These are phyloP conservation scores for Tubosaeta sp. DNA, from an alignment of 768 basidiomycete species.

Conservation along the genomic window DNA sequence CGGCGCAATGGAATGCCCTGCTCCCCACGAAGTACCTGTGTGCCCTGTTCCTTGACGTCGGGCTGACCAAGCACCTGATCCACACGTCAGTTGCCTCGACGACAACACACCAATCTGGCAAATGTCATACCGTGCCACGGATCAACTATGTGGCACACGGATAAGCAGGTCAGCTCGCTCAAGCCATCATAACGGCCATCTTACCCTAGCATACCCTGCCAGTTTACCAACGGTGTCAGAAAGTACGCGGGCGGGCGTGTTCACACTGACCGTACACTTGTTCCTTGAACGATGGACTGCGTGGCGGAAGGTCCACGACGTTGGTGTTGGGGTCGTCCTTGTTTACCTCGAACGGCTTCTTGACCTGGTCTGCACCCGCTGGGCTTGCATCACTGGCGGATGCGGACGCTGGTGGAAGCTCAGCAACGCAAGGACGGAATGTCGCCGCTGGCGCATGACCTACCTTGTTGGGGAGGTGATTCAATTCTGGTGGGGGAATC, in stretches of 20 bases:
- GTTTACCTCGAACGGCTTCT: conserved; percentile 23
- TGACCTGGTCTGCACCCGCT: conserved; percentile 28
- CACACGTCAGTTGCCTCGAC: neutral
- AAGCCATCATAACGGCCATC: neutral
- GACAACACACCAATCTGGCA: neutral
- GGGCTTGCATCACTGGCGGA: conserved; percentile 34
- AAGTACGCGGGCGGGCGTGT: neutral
- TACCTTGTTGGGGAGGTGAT: conserved; percentile 38
- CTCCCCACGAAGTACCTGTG: conserved; percentile 50
- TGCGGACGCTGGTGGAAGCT: conserved; percentile 27
- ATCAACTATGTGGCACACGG: conserved; percentile 16
- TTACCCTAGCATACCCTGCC: conserved; percentile 30
- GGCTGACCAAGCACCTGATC: conserved; percentile 30
- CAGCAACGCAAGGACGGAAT: neutral
- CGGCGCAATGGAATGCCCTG: conserved; percentile 31
- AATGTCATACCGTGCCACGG: conserved; percentile 26
- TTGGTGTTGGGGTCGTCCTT: conserved; percentile 23
- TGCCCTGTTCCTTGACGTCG: conserved; percentile 48
- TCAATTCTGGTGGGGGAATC: conserved; percentile 25
- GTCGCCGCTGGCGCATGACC: neutral
- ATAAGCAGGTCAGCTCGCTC: conserved; percentile 1
- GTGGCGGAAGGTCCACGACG: conserved; percentile 22
- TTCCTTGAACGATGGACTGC: conserved; percentile 51
- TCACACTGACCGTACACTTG: conserved; percentile 46
- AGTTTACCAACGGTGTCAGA: neutral